Percentiles rank a stretch among this genome's conserved stretches.
Evolutionary conservation across 1,284 basidiomycete genomes (phyloP).

Genomic region (Ustanciosporium gigantosporum): DNA sequence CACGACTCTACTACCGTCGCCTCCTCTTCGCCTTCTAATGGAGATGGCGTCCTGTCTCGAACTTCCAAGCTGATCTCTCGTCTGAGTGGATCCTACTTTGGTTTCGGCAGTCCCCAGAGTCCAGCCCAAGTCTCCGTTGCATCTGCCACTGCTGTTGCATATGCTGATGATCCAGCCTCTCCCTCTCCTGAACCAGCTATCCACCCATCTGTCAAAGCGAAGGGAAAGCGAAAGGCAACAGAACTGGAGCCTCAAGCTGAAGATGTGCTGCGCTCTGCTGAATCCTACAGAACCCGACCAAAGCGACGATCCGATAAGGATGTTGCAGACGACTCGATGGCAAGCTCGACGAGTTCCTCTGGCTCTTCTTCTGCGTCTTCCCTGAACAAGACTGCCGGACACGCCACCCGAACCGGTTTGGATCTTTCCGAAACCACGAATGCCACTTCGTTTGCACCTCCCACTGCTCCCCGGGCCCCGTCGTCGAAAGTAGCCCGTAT

Average conservation of each 20-base stretch:
- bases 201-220: not conserved
- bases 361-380: not conserved
- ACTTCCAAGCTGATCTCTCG: slow-evolving; percentile 23
- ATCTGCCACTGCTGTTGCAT: not conserved
- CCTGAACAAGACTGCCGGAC: not conserved
- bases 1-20: slow-evolving; percentile 1
- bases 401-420: not conserved
- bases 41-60: slow-evolving; percentile 8
- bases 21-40: too few relatives aligned
- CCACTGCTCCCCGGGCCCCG: too few relatives aligned
- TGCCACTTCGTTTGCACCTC: not conserved
- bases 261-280: not conserved
- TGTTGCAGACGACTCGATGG: not conserved
- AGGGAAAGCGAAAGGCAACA: not conserved
- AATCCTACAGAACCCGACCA: not conserved
- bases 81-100: slow-evolving; percentile 22
- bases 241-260: not conserved
- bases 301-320: not conserved
- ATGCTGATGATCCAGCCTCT: too few relatives aligned
- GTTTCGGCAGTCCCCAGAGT: slow-evolving; percentile 2
- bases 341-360: not conserved
- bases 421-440: not conserved
- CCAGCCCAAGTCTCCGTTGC: not conserved
- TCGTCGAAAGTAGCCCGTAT: too few relatives aligned
- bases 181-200: too few relatives aligned